Conservation (phyloP, 768 basidiomycete genomes). For the Mrakia hoshinonis region DNA sequence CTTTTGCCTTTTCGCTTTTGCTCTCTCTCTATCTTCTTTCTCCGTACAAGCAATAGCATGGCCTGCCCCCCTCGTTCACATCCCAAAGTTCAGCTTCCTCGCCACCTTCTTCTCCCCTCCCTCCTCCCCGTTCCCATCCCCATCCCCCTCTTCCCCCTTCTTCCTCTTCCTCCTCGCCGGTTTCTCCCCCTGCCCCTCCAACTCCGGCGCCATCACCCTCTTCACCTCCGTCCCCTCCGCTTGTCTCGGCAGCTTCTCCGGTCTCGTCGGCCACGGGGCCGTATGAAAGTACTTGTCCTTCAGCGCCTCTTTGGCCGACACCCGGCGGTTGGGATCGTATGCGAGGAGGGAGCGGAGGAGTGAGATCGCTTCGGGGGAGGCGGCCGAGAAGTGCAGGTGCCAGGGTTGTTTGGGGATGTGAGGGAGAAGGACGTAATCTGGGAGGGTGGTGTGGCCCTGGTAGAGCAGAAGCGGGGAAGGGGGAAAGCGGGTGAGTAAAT, state of each 20-base stretch:
- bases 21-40: background rate
- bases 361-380: conserved; percentile 73
- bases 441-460: conserved; percentile 81
- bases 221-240: conserved; percentile 40
- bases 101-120: conserved; percentile 34
- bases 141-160: conserved; percentile 30
- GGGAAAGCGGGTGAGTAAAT: conserved; percentile 9
- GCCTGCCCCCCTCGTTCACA: conserved; percentile 5
- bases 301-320: conserved; percentile 71
- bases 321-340: conserved; percentile 77
- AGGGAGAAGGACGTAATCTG: conserved; percentile 78
- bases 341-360: conserved; percentile 67
- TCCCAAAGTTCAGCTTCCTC: conserved; percentile 30
- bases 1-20: background rate
- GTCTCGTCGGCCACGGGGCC: conserved; percentile 77
- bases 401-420: conserved; percentile 75
- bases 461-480: background rate
- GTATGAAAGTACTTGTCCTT: conserved; percentile 79
- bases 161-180: conserved; percentile 29
- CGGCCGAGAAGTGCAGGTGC: conserved; percentile 81
- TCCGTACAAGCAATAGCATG: no score
- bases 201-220: conserved; percentile 48
- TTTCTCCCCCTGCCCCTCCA: conserved; percentile 35
- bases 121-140: conserved; percentile 6
- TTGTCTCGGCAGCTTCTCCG: conserved; percentile 73